Evolutionary conservation across 2,329 filamentous ascomycete species (phyloP), one percentile per base, ranked within the genome.

Genomic region (Trichoderma aggressivum): DNA sequence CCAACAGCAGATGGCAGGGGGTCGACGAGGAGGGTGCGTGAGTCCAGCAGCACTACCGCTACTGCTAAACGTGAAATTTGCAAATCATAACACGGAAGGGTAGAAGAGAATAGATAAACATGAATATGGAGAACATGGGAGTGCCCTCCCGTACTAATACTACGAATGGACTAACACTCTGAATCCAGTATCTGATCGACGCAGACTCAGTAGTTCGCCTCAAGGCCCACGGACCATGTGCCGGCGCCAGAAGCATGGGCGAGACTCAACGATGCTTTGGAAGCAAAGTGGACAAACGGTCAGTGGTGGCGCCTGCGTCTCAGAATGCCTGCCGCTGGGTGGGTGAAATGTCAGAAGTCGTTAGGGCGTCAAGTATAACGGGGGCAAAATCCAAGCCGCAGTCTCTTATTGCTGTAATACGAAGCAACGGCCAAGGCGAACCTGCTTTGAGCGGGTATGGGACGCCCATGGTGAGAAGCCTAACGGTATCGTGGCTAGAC

Each of bases 111-210:
- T 36, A 34, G 28, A 26, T 69, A 47, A 60, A 60, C 32, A 58
- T 26, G 28, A 34, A 53, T 26, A 47, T 60, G 66, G 66, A 53
- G 39, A 53, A 50, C 56, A 34, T 18, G 56, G 65, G 55, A 60
- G 55, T 24, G 36, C 43, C 18, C 55, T 69, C 21, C 34, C 56
- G 56, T 61, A n/a, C 66, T 61, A 53, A 53, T 24, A 34, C 28
- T 59, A 21, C 47, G 14, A 32, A 21, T 50, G 60, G 28, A 21
- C 24, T 21, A 36, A 34, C 30, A n/a, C 56, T 61, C 66, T 61
- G 28, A 58, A 69, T 69, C 26, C 28, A 69, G 66, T 61, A 61
- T 61, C 66, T 60, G 66, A 69, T 69, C 66, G 36, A 69, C 66
- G 66, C 28, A 69, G 28, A 50, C 65, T 53, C 55, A 50, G 56